Base-by-base conservation (phyloP, 129 eudicot species). In the Arctium lappa region DNA sequence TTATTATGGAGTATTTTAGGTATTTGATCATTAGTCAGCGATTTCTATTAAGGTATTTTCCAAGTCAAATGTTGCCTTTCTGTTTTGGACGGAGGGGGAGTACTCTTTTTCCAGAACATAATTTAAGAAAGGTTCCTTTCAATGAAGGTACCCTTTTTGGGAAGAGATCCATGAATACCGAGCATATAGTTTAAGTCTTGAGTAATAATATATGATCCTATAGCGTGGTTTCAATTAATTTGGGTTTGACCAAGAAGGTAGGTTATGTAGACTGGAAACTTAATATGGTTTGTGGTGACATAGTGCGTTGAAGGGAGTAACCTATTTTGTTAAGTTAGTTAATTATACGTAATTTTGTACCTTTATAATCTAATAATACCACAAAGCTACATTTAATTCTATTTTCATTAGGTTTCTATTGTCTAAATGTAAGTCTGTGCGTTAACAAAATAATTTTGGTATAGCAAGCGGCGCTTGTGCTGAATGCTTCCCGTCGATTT, bases 401-500 rank as follows among this genome's bases (percentile, higher is more conserved):
- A 18, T 84, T 29, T 72, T 53, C 22, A 4, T 37, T 42, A 29
- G 68, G 33, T 18, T 40, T 39, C 7, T 18, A 39, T 15, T 75
- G 39, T 74, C 6, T 76, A 71, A 16, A 76, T 53, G 46, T 77
- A 70, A 50, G 38, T 70, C 79, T 3, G 16, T 68, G 75, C 48
- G 69, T 78, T 79, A 84, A 84, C 69, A 40, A 78, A 40, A 6
- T 62, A 60, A 31, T 78, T 72, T 72, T 56, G 7, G 42, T 87
- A 77, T 78, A 95, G 98, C 98, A 95, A 95, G 98, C 98, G 33
- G 98, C 98, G 22, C 97, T 95, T 75, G 98, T 95, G 72, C 80
- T 95, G 75, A 95, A 95, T 91, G 98, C 98, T 69, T 92, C 98
- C 48, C 94, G 98, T 65, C 86, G 98, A 84, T 95, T 95, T 88